Base-by-base conservation (phyloP, 2,329 filamentous ascomycete genomes). In the Westerdykella sp. region DNA sequence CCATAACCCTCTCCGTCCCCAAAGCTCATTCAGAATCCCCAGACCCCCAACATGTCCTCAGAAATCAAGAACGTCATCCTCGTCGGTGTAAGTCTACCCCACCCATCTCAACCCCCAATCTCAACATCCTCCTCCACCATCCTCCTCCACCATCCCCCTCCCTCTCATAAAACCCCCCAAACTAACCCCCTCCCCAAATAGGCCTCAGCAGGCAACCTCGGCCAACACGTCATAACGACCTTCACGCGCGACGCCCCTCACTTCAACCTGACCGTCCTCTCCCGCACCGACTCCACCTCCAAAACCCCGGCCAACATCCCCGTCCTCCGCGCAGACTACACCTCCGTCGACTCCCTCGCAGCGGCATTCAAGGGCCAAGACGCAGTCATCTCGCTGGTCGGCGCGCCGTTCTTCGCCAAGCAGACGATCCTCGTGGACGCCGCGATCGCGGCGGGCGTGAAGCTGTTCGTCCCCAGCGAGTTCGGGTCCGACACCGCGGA, bases 381-480 rank as follows among this genome's bases (percentile, higher is more conserved):
- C 48, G 80, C 75, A 1, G 68, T 83, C 14, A 59, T 83, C 22
- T 68, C 69, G 1, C 66, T 72, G 1, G 63, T 79, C 34, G 71
- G 68, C 6, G 68, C 66, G 12, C 50, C 52, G 2, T 65, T 66
- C 16, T 57, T 72, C 10, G 60, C 56, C 2, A 59, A 73, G 1
- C 78, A 81, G 54, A 68, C 67, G 38, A 65, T 66, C 12, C 66
- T 83, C 37, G 70, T 83, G 36, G 74, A 83, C 25, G 81, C 80
- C 1, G 74, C 79, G 25, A 66, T 79, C 22, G 72, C 72, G 4
- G 78, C 79, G 1, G 77, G 79, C 1, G 80, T 84, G 5, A 74
- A 75, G 50, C 72, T 79, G 6, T 82, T 80, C 56, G 72, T 82
- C 1, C 79, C 80, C 1, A 78, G 77, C 30, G 82, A 85, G 50